Evolutionary conservation across 441 rosid genomes (phyloP), one percentile per base, ranked within the genome.

Genomic region (Gossypium trilobum): DNA sequence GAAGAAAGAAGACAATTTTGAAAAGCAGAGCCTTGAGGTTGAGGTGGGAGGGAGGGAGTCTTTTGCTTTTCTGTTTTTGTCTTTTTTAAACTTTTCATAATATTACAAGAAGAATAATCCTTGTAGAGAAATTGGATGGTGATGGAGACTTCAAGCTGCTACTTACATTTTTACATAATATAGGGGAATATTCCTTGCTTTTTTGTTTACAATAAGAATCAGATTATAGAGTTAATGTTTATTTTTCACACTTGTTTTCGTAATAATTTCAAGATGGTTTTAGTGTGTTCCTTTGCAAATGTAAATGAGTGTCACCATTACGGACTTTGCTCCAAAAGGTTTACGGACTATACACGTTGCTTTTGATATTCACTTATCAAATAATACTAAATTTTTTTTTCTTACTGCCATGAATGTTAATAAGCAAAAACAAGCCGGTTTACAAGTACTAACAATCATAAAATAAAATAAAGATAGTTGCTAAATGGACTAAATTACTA

Each of bases 1-100:
- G 11, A 54, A 33, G 80, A 23, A 70, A 36, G 73, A 73, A 69
- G 72, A 76, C 74, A 78, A 50, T 36, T 73, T 72, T 64, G 77
- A 73, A 74, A 58, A 55, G 73, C 14, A 9, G 22, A 67, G 25
- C 13, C 57, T 25, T 20, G 51, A 44, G 14, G 51, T 31, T 31
- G 36, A 31, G 36, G 36, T 31, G 7, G 36, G 36, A 31, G 36
- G 36, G 36, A 5, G 36, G 36, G 36, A 31, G 13, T 52, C 7
- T 8, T 33, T 44, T 52, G 20, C 17, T 10, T 70, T 44, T 44
- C 4, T 44, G 4, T 44, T 44, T 44, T 13, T 33, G n/a, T 22
- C 46, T 70, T 63, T 31, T 31, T 31, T 31, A 0, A 31, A 31
- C 36, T 31, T 31, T 46, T 48, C 16, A 39, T 4, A 36, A n/a